These are phyloP conservation scores for Lichtheimia hyalospora DNA, from an alignment of 371 early-diverging fungal species.

Conservation along the genomic window DNA sequence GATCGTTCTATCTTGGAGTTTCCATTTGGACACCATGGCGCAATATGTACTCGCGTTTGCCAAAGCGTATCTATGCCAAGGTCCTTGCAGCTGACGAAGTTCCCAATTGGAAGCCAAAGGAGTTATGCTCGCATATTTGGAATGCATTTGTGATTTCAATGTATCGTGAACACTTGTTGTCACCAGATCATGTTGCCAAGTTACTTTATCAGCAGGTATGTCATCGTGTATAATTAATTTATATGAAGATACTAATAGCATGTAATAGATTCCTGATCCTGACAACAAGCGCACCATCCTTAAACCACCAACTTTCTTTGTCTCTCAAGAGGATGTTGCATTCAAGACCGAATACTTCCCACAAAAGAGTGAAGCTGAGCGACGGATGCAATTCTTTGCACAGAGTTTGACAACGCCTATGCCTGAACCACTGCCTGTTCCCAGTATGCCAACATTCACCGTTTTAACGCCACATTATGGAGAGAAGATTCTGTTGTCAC, in stretches of 20 bases:
- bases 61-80: slow-evolving; percentile 82
- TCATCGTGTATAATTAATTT: not conserved
- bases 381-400: slow-evolving; percentile 88
- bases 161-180: slow-evolving; percentile 83
- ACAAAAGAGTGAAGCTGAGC: slow-evolving; percentile 76
- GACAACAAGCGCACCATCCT: slow-evolving; percentile 63
- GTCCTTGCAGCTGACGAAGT: slow-evolving; percentile 69
- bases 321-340: slow-evolving; percentile 77
- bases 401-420: slow-evolving; percentile 84
- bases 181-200: slow-evolving; percentile 73
- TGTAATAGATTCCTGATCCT: slow-evolving; percentile 27
- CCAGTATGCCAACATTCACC: slow-evolving; percentile 85
- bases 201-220: slow-evolving; percentile 77
- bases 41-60: slow-evolving; percentile 80
- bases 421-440: slow-evolving; percentile 82
- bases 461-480: slow-evolving; percentile 87
- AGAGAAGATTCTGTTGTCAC: slow-evolving; percentile 83
- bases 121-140: slow-evolving; percentile 83
- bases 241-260: slow-evolving; percentile 12
- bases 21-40: slow-evolving; percentile 89
- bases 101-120: slow-evolving; percentile 69
- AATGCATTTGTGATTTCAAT: slow-evolving; percentile 85
- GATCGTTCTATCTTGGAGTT: slow-evolving; percentile 77
- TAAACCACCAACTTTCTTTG: slow-evolving; percentile 80
- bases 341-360: slow-evolving; percentile 79